Evolutionary conservation across 2,329 filamentous ascomycete species (phyloP).

Genomic region (Plectosphaerella cucumerina): DNA sequence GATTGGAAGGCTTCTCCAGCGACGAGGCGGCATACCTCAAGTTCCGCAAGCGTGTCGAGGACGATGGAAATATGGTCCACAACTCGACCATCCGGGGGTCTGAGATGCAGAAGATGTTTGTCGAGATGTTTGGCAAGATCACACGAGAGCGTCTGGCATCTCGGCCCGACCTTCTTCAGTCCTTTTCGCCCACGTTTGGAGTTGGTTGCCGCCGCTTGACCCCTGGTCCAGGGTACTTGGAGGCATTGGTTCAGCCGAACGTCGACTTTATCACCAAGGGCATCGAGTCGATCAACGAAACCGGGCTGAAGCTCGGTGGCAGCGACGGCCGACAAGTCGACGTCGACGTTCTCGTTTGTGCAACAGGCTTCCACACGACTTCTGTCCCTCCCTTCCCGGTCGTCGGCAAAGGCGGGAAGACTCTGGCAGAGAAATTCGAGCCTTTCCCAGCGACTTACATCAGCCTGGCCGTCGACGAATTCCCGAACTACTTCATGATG

Average conservation of each 20-base stretch:
- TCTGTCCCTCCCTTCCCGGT: neutral
- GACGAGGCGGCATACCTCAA: constrained; percentile 32
- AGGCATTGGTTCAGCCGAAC: constrained; percentile 23
- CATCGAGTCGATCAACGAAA: constrained; percentile 21
- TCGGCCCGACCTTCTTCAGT: constrained; percentile 6
- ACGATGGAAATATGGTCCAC: constrained; percentile 36
- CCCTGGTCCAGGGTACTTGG: constrained; percentile 45
- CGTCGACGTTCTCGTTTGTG: neutral
- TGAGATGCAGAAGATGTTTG: constrained; percentile 25
- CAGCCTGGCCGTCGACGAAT: neutral
- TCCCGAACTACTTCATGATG: neutral
- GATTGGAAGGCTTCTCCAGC: constrained; percentile 28
- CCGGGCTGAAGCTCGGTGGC: neutral
- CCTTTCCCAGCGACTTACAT: neutral
- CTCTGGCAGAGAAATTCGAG: neutral
- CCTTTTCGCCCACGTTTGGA: constrained; percentile 27
- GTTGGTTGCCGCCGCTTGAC: constrained; percentile 46
- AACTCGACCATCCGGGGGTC: constrained; percentile 32
- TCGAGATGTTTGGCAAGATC: constrained; percentile 22
- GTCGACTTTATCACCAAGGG: constrained; percentile 21
- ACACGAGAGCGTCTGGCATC: constrained; percentile 28
- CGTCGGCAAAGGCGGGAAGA: neutral
- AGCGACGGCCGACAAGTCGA: neutral
- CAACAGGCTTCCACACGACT: neutral
- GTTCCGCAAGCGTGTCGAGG: constrained; percentile 40